Evolutionary conservation across 73 alveolate species (phyloP).

Genomic region (Blepharisma stoltei): DNA sequence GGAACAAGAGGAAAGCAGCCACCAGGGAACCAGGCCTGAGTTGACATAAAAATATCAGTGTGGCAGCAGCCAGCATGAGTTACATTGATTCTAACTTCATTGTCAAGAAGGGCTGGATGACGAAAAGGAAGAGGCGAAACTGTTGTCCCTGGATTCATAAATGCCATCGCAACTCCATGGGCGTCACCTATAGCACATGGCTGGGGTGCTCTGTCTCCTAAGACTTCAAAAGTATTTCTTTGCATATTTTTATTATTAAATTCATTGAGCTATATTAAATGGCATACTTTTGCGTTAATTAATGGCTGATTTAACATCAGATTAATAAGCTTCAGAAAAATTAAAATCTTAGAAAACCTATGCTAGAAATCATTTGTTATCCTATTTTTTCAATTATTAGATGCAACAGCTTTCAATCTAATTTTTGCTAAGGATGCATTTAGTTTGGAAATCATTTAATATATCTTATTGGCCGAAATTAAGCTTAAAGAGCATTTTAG

Average conservation of each 20-base stretch:
- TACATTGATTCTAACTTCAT: conserved; percentile 13
- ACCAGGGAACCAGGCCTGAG: not conserved
- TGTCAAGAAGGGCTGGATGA: conserved; percentile 30
- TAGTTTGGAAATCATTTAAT: too few species aligned
- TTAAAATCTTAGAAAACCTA: too few species aligned
- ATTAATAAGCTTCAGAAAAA: too few species aligned
- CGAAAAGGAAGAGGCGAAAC: not conserved
- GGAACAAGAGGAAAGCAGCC: conserved; percentile 42
- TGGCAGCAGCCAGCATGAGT: conserved; percentile 28
- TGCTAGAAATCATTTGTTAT: too few species aligned
- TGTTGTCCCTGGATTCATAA: not conserved
- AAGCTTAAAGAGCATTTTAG: too few species aligned
- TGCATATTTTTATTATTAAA: not conserved
- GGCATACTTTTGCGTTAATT: too few species aligned
- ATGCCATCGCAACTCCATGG: conserved; percentile 18
- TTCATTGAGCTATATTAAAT: too few species aligned
- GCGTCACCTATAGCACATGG: conserved; percentile 3
- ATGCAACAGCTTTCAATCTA: too few species aligned
- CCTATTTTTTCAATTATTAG: too few species aligned
- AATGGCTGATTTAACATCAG: too few species aligned
- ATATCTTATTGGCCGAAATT: too few species aligned
- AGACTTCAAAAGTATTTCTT: conserved; percentile 6
- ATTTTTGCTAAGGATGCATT: too few species aligned
- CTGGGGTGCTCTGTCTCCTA: conserved; percentile 28
- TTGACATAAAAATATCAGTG: not conserved